Base-by-base conservation (phyloP, 2,329 filamentous ascomycete genomes). In the Fusarium nygamai region DNA sequence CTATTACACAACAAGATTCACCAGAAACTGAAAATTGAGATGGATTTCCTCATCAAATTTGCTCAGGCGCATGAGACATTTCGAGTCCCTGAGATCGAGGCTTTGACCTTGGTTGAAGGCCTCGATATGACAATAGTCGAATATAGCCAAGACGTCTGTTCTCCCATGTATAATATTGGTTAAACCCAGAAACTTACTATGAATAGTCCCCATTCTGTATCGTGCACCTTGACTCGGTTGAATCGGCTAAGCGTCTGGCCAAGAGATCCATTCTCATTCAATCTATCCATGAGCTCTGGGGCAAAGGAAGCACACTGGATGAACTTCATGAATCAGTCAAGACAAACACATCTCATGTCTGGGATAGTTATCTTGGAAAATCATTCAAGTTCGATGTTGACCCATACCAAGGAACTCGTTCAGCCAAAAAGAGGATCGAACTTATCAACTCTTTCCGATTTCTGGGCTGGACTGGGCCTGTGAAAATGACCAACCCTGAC, bases 11-110 rank as follows among this genome's bases (percentile, higher is more conserved):
- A 60, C 53, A 36, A 57, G 36, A 36, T 29, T 48, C 29, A 17
- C 19, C 39, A 61, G 43, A 47, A 27, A 38, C 27, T 29, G 33
- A 67, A n/a, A 48, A 56, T 64, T 59, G 69, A 61, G 39, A 91
- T 92, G 90, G 90, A 97, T 71, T 98, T 94, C 80, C 88, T 99
- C 69, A 91, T 99, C 73, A 93, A 96, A 78, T 95, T 98, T 81
- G 93, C 92, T 50, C 96, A 98, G 83, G 87, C 89, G 67, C 95
- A 98, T 82, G 94, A 98, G 85, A 92, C 90, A n/a, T 99, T 99
- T 81, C 92, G 96, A 44, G 87, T 91, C 64, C 90, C 95, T 7
- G 96, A 99, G 83, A 89, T 98, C 20, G 86, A 96, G 79, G 92
- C 96, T 31, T 86, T 99, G 27, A 95, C 94, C 8, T 85, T 90